Evolutionary conservation across 352 stramenopile genomes (phyloP), one percentile per base, ranked within the genome.

Genomic region (Globisporangium spinosum): DNA sequence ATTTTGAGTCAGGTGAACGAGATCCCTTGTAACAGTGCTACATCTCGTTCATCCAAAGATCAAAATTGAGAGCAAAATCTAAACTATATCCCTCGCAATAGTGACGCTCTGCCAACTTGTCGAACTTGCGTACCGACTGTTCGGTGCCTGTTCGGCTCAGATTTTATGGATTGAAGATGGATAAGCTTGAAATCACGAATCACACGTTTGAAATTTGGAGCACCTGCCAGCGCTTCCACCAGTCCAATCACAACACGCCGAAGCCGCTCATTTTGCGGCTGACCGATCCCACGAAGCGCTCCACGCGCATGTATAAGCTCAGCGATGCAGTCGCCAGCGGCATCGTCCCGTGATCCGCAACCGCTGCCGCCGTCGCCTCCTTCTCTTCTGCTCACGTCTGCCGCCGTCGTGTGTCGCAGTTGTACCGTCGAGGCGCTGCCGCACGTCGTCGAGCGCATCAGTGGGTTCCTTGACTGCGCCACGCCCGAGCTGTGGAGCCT

Each of bases 361-460:
- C 6, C 17, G 1, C 5, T 15, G 6, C 7, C 17, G 40, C 5
- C 40, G 4, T 20, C 40, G 8, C 38, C 12, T 45, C 13, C 35
- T n/a, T 20, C 15, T 49, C 40, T 51, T 22, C 17, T 17, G 17
- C 43, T 51, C 43, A 22, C 43, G 43, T 51, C 43, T 29, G 57
- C 57, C n/a, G 34, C 22, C 20, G 57, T 62, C 32, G 57, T 49
- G 34, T 49, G 35, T 29, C 57, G 57, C 15, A 62, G 29, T 15
- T 29, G 13, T 13, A 15, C 20, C 0, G 10, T 66, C 15, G 27
- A n/a, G 23, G 60, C 47, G 47, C 45, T 58, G 17, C 15, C 25
- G 10, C 45, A 59, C 10, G 47, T 59, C 47, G 60, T 58, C 9
- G 15, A 49, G 12, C 17, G 7, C 13, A 43, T 66, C 27, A 66